Percentiles rank a stretch among this genome's conserved stretches.
Conservation (phyloP, 805 yeast species). For the Zygoascus bituminiphila region DNA sequence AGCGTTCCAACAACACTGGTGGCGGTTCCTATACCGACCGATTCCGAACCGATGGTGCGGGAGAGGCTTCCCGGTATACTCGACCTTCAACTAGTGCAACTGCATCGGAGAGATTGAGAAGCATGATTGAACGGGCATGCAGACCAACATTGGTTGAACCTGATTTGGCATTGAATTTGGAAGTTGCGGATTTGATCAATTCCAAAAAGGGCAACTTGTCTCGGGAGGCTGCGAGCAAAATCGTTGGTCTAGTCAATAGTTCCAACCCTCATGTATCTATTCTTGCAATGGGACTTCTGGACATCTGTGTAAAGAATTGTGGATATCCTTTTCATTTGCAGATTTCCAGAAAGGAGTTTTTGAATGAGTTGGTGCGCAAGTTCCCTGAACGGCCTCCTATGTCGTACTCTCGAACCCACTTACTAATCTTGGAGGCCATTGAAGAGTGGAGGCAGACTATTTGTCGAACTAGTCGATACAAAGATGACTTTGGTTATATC, state of each 20-base stretch:
- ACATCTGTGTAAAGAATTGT: constrained; percentile 91
- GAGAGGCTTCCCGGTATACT: constrained; percentile 3
- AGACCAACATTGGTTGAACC: constrained; percentile 78
- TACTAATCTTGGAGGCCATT: constrained; percentile 77
- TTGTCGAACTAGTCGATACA: constrained; percentile 80
- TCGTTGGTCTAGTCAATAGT: constrained; percentile 74
- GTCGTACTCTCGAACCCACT: constrained; percentile 73
- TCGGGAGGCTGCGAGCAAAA: constrained; percentile 82
- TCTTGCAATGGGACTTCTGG: constrained; percentile 68
- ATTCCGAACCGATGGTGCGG: constrained; percentile 21
- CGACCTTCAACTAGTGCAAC: constrained; percentile 10
- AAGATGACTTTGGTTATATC: constrained; percentile 84
- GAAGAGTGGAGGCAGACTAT: constrained; percentile 97
- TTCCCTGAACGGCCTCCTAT: constrained; percentile 94
- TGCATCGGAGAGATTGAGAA: constrained; percentile 16
- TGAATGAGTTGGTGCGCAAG: constrained; percentile 83
- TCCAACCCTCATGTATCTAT: constrained; percentile 77
- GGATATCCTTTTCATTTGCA: constrained; percentile 96
- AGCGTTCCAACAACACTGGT: not conserved
- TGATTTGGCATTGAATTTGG: constrained; percentile 77
- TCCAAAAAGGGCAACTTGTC: constrained; percentile 88
- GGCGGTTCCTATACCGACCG: constrained; percentile 26
- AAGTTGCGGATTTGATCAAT: constrained; percentile 88
- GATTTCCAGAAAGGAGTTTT: constrained; percentile 87
- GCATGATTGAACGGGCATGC: constrained; percentile 65